phyloP scores from a whole-genome alignment of 768 basidiomycete species.

The Tephrocybe sp. region DNA sequence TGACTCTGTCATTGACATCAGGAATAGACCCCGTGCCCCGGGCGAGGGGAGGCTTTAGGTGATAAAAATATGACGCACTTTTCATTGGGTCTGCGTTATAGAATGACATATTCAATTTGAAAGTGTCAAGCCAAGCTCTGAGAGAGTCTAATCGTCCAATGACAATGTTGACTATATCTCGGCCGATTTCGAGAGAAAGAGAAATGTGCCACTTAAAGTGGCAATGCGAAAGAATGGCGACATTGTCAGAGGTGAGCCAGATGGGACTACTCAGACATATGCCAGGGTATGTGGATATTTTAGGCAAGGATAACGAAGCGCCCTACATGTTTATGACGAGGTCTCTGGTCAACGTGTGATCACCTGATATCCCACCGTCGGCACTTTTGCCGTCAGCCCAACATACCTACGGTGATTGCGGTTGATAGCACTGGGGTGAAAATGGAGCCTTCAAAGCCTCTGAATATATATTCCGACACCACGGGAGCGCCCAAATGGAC shows the following conservation, averaged over 20 bases:
- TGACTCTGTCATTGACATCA: conserved; percentile 17
- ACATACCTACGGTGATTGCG: conserved; percentile 8
- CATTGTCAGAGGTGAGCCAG: too few relatives aligned
- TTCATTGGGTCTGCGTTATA: background rate
- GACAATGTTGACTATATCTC: background rate
- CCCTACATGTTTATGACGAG: background rate
- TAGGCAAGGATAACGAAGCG: background rate
- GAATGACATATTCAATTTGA: too few relatives aligned
- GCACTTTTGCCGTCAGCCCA: background rate
- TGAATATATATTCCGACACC: conserved; percentile 5
- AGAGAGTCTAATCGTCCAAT: too few relatives aligned
- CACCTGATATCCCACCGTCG: conserved; percentile 6
- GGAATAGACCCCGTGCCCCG: conserved; percentile 14
- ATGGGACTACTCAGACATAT: background rate
- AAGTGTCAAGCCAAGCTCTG: too few relatives aligned
- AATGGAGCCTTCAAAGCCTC: conserved; percentile 3
- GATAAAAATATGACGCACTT: too few relatives aligned
- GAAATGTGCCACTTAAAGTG: background rate
- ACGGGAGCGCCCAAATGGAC: conserved; percentile 6
- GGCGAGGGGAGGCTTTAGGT: conserved; percentile 6
- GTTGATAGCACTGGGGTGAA: background rate
- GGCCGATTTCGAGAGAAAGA: background rate
- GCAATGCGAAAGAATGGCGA: background rate
- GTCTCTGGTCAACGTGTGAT: background rate
- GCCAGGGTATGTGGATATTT: background rate